phyloP scores from a whole-genome alignment of 768 basidiomycete species.

The Phylloporus arenicola region DNA sequence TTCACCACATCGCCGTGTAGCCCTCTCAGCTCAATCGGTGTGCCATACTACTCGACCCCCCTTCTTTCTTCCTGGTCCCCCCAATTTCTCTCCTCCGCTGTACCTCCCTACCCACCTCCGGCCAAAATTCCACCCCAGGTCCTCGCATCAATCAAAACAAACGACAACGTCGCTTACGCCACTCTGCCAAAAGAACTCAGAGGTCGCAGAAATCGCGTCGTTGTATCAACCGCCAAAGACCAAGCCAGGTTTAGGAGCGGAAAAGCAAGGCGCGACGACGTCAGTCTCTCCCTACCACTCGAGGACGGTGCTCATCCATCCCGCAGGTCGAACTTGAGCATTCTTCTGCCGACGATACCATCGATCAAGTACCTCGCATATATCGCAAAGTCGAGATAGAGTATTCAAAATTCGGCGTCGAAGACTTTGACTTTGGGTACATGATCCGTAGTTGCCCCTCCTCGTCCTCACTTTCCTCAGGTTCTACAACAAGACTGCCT shows the following conservation, averaged over 20 bases:
- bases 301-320: conserved; percentile 1
- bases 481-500: conserved; percentile 89
- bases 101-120: conserved; percentile 56
- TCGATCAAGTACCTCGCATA: conserved; percentile 64
- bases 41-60: conserved; percentile 73
- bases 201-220: conserved; percentile 75
- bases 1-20: conserved; percentile 33
- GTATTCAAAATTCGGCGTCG: conserved; percentile 97
- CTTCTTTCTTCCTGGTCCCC: conserved; percentile 65
- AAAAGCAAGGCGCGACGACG: conserved; percentile 47
- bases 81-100: conserved; percentile 49
- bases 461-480: conserved; percentile 34
- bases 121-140: conserved; percentile 77
- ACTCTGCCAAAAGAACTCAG: conserved; percentile 79
- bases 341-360: conserved; percentile 46
- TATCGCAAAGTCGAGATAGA: conserved; percentile 96
- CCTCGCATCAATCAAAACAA: conserved; percentile 70
- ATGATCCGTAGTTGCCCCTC: conserved; percentile 11
- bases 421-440: conserved; percentile 97
- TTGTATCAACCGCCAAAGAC: conserved; percentile 44
- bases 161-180: conserved; percentile 89
- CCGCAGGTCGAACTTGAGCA: conserved; percentile 49
- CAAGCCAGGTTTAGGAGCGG: conserved; percentile 85
- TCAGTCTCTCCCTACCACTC: conserved; percentile 6
- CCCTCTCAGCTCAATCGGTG: conserved; percentile 82